A percentile compares a stretch with the other conserved stretches of the same genome.
Conservation (phyloP, 2,329 filamentous ascomycete species). For the Cladosporium sp. region DNA sequence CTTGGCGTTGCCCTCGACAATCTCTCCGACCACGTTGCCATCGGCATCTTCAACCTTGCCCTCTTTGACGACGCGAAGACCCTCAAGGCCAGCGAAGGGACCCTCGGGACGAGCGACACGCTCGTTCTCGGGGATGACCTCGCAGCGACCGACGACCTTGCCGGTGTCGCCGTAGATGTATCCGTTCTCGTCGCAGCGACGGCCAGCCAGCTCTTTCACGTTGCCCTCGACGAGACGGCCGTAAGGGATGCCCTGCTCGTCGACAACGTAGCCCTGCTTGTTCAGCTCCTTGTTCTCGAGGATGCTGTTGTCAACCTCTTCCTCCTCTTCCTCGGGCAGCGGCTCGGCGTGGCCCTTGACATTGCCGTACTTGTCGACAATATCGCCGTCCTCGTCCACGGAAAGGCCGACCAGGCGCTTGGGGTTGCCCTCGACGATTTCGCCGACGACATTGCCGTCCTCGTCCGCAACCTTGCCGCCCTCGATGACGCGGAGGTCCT, state of each 20-base stretch:
- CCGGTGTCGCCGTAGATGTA: constrained; percentile 54
- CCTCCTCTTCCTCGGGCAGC: constrained; percentile 45
- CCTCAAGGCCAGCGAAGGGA: constrained; percentile 63
- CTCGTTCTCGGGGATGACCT: constrained; percentile 55
- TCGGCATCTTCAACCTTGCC: constrained; percentile 73
- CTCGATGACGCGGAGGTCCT: constrained; percentile 45
- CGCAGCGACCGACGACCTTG: constrained; percentile 54
- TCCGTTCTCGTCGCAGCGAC: constrained; percentile 52
- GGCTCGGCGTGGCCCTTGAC: constrained; percentile 58
- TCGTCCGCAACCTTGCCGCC: constrained; percentile 48
- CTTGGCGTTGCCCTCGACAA: constrained; percentile 68
- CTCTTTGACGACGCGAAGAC: constrained; percentile 63
- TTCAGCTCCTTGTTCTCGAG: constrained; percentile 53
- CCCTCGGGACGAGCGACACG: constrained; percentile 57
- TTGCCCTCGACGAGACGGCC: constrained; percentile 55
- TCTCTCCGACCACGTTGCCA: constrained; percentile 69
- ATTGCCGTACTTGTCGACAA: constrained; percentile 59
- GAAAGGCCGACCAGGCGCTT: constrained; percentile 57
- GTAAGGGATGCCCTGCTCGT: constrained; percentile 50
- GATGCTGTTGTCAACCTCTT: constrained; percentile 46
- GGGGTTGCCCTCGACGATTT: constrained; percentile 54
- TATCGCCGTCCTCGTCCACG: constrained; percentile 60
- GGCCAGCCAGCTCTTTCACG: constrained; percentile 52
- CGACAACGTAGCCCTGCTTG: constrained; percentile 56
- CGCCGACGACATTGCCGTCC: constrained; percentile 49